Evolutionary conservation across 1,284 basidiomycete genomes (phyloP), one percentile per base, ranked within the genome.

Genomic region (Cryptococcus jaspeensis): DNA sequence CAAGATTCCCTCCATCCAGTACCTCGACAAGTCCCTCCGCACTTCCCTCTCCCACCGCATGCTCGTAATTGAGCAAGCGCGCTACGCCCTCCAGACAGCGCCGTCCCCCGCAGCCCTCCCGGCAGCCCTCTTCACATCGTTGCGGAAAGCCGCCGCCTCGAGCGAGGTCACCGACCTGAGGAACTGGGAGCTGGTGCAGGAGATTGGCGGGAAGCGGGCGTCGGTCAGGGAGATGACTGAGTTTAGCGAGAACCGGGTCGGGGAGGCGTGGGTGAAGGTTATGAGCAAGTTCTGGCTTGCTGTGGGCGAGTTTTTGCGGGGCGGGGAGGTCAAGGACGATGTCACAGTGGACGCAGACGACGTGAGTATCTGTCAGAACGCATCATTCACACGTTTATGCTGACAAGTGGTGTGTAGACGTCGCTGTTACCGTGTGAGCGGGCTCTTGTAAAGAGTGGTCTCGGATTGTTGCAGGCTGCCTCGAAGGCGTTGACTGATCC

Each of bases 1-100:
- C 47, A 62, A 67, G 49, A 59, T 73, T 36, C 61, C 59, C n/a
- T 60, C 61, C 11, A 66, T 74, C 16, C 59, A 62, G 22, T 57
- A 62, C 11, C 56, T 75, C 12, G 42, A 52, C 22, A 22, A 32
- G 11, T 56, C 58, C 3, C 54, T 74, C 23, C 47, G 55, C 32
- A 50, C 37, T 5, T 71, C 66, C 4, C 41, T 70, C 5, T 61
- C 66, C 2, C 50, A 47, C 50, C 57, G 56, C 18, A 44, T 55
- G 18, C 50, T 63, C 6, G 58, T 56, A 16, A 58, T 70, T 15
- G 71, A 74, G 54, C 55, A 60, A 37, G 51, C 66, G 13, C 47
- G 61, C 16, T 18, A 59, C 16, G 52, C 59, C 2, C 46, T 69
- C 5, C 43, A 56, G 9, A 51, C 37, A 20, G 20, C 39, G 0